phyloP scores from a whole-genome alignment of 306 rosid species.

The Pterocarpus macrocarpus region DNA sequence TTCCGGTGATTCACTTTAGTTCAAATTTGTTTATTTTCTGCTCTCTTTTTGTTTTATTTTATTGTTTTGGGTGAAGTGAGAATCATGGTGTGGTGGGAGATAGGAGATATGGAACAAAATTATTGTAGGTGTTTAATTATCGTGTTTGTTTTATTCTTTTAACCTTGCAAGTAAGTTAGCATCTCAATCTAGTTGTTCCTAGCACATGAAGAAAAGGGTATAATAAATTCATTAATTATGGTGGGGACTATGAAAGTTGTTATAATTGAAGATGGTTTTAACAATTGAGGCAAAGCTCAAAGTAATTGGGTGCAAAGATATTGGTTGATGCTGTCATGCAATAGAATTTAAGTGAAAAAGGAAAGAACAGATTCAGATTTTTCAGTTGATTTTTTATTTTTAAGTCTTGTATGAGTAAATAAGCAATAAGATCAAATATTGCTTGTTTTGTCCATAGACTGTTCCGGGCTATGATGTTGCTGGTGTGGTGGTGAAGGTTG shows the following conservation, averaged over 20 bases:
- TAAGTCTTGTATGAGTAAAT: neutral
- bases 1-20: constrained; percentile 66
- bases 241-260: neutral
- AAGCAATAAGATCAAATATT: constrained; percentile 13
- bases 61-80: neutral
- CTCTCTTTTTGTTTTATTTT: neutral
- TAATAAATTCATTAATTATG: neutral
- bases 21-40: neutral
- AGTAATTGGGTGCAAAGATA: neutral
- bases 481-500: constrained; percentile 90
- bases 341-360: neutral
- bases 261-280: neutral
- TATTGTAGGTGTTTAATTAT: constrained; percentile 9
- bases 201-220: neutral
- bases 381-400: constrained; percentile 6
- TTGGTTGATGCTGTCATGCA: neutral
- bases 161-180: neutral
- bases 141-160: neutral
- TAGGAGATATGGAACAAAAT: neutral
- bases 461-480: constrained; percentile 96
- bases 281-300: constrained; percentile 6
- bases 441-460: constrained; percentile 63
- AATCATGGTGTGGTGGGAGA: too few species aligned
- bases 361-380: neutral
- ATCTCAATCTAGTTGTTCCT: neutral